Evolutionary conservation across 352 stramenopile species (phyloP), one percentile per base, ranked within the genome.

Genomic region (Plasmopara viticola): DNA sequence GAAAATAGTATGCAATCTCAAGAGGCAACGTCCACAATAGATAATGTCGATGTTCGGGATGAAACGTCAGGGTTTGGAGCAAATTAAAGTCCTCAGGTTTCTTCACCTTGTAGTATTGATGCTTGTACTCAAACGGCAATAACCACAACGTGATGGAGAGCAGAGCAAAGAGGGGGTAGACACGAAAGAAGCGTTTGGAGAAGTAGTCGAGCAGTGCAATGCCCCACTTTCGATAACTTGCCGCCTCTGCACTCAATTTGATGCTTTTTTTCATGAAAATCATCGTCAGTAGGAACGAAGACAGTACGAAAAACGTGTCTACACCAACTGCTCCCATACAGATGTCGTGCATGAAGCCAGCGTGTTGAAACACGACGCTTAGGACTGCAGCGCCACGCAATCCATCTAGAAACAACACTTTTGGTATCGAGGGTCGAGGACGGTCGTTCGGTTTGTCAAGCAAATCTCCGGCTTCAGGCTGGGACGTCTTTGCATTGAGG

Each of bases 231-330:
- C 4, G 37, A 18, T 42, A 42, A 18, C 13, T 20, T 20, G 37
- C 37, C 13, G 37, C 1, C 13, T 42, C 37, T 1, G 37, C 37
- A 18, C 9, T 18, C 37, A 42, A 18, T 9, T 15, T 42, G 13
- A 42, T 42, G 37, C 37, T 42, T 42, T 42, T 42, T 13, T 42
- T 42, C 37, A 42, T 42, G 13, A 42, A 42, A 15, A 42, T 18
- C 37, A 42, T 42, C 10, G 31, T 35, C 31, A 18, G 13, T 18
- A 42, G 6, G 6, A 42, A 42, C 37, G 37, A n/a, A 4, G 15
- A 42, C 37, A 42, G 13, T 2, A 42, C 31, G 13, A 42, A 42
- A 42, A 42, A 42, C 6, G 37, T 18, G 15, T 42, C 37, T 6
- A 42, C 37, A 30, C 40, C 40, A 29, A 45, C n/a, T 10, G 40